Percentiles rank a stretch among this genome's conserved stretches.
Conservation (phyloP, 2,329 filamentous ascomycete species). For the Aspergillus fructus region DNA sequence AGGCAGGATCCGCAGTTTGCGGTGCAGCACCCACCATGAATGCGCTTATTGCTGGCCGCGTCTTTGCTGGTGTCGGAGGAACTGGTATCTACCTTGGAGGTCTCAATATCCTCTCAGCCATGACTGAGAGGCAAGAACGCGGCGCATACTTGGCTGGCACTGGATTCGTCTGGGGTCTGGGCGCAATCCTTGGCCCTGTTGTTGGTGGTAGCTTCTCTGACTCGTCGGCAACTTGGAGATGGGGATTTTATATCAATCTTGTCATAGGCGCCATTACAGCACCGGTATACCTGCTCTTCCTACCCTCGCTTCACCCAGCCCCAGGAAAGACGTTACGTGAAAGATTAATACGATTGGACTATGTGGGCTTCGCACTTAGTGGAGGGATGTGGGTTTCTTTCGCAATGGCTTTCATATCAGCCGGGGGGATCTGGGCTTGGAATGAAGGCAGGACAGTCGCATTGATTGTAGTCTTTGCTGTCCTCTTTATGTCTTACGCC, state of each 20-base stretch:
- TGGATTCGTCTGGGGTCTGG: not conserved
- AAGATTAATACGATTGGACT: not conserved
- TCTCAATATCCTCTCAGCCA: not conserved
- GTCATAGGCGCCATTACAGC: conserved; percentile 5
- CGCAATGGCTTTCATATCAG: conserved; percentile 27
- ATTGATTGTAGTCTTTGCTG: conserved; percentile 35
- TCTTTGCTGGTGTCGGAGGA: not conserved
- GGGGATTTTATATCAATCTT: conserved; percentile 13
- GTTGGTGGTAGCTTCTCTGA: conserved; percentile 11
- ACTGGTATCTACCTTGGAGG: not conserved
- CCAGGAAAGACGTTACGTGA: not conserved
- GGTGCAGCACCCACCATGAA: not conserved
- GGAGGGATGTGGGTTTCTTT: not conserved
- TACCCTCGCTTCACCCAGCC: not conserved
- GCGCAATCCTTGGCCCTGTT: conserved; percentile 8
- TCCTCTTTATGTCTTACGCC: conserved; percentile 45
- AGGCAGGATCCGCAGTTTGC: not conserved
- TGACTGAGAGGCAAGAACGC: not conserved
- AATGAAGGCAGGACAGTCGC: conserved; percentile 27
- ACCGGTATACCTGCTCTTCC: not conserved
- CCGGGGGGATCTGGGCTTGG: conserved; percentile 53
- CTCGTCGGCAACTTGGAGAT: conserved; percentile 15
- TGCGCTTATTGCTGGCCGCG: not conserved
- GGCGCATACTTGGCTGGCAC: not conserved
- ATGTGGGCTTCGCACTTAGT: not conserved